Conservation (phyloP, 305 asterid species). For the Solanum hybrid region DNA sequence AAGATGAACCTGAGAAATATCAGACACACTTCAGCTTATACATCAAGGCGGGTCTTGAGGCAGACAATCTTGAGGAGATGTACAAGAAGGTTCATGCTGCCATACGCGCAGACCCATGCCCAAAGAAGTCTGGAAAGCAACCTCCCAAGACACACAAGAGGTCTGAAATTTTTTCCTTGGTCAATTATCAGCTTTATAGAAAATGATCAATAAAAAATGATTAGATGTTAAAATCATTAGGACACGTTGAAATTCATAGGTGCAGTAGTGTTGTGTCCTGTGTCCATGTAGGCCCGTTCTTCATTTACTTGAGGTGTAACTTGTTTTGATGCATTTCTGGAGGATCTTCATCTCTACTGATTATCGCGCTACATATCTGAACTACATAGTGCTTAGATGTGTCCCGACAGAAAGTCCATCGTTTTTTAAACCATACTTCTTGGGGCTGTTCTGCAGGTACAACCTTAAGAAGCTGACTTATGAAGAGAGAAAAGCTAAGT, state of each 20-base stretch:
- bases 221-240: background rate
- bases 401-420: background rate
- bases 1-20: constrained; percentile 61
- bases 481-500: constrained; percentile 23
- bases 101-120: constrained; percentile 45
- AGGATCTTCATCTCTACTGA: background rate
- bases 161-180: constrained; percentile 1
- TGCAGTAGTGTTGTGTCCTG: background rate
- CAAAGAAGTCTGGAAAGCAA: constrained; percentile 38
- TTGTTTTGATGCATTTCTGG: background rate
- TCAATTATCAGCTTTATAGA: background rate
- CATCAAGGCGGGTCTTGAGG: constrained; percentile 33
- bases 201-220: background rate
- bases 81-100: constrained; percentile 23
- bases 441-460: constrained; percentile 6
- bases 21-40: constrained; percentile 42
- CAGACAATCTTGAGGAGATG: constrained; percentile 22
- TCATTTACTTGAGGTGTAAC: background rate
- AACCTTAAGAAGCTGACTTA: constrained; percentile 27
- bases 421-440: background rate
- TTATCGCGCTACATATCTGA: background rate
- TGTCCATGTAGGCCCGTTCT: background rate
- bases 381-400: background rate
- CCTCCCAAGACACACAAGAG: constrained; percentile 47
- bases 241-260: background rate